Evolutionary conservation across 495 filamentous ascomycete genomes (phyloP).

Genomic region (Xylona heveae): DNA sequence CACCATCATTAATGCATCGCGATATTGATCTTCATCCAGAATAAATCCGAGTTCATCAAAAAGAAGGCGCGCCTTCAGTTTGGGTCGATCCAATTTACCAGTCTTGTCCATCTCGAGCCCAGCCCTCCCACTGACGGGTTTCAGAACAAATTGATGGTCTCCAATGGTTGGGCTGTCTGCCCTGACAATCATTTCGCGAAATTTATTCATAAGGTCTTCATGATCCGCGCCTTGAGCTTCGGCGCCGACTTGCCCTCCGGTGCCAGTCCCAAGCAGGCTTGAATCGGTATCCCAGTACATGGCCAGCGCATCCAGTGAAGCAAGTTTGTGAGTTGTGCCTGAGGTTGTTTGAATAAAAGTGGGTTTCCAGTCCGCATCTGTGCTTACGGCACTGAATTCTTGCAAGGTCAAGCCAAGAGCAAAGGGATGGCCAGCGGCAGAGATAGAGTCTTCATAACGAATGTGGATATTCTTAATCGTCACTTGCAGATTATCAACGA

Average conservation of each 20-base stretch:
- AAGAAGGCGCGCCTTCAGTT: conserved; percentile 72
- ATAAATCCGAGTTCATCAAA: conserved; percentile 95
- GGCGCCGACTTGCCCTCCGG: conserved; percentile 32
- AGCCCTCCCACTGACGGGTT: conserved; percentile 80
- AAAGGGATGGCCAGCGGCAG: conserved; percentile 86
- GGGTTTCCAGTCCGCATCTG: conserved; percentile 78
- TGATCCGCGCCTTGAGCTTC: conserved; percentile 46
- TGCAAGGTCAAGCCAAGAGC: conserved; percentile 77
- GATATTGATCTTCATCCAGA: conserved; percentile 88
- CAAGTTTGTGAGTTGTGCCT: conserved; percentile 73
- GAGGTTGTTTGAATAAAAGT: conserved; percentile 80
- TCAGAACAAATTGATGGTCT: conserved; percentile 79
- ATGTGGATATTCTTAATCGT: conserved; percentile 96
- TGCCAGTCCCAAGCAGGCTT: conserved; percentile 54
- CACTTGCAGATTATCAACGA: conserved; percentile 93
- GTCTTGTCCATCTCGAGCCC: conserved; percentile 88
- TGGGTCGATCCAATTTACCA: conserved; percentile 54
- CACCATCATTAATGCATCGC: conserved; percentile 90
- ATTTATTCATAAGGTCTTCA: conserved; percentile 49
- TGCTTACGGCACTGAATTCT: conserved; percentile 91
- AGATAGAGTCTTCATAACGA: conserved; percentile 93
- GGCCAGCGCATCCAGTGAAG: conserved; percentile 65
- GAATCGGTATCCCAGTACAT: conserved; percentile 97
- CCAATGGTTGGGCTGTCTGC: conserved; percentile 26
- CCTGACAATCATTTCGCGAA: conserved; percentile 55